These are phyloP conservation scores for Lipomyces kockii DNA, from an alignment of 805 yeast genomes.

Conservation along the genomic window DNA sequence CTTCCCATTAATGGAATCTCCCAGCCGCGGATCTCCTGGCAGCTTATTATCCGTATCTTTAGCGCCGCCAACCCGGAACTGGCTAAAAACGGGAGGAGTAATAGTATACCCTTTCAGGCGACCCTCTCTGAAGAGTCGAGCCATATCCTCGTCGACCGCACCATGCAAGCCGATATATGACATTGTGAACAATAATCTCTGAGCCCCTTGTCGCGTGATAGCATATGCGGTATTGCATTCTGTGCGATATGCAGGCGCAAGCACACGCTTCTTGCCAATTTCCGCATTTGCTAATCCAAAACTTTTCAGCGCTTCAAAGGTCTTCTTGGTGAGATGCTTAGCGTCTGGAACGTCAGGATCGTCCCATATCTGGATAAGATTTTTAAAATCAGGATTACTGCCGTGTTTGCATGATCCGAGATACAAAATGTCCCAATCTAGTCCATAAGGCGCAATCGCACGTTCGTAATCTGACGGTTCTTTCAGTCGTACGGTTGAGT, in stretches of 20 bases:
- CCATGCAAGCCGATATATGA: constrained; percentile 7
- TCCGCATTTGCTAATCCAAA: constrained; percentile 17
- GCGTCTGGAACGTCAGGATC: constrained; percentile 25
- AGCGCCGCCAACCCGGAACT: constrained; percentile 23
- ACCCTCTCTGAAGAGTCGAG: constrained; percentile 11
- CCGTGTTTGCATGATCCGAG: constrained; percentile 24
- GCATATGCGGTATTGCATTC: constrained; percentile 25
- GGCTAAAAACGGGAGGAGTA: constrained; percentile 19
- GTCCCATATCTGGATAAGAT: constrained; percentile 21
- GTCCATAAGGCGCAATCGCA: constrained; percentile 23
- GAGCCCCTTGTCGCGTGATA: constrained; percentile 13
- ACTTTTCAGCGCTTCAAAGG: constrained; percentile 1
- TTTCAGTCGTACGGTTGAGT: constrained; percentile 19
- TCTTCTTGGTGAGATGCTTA: constrained; percentile 4
- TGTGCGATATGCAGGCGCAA: constrained; percentile 21
- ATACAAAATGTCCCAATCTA: constrained; percentile 27
- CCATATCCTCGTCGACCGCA: constrained; percentile 11
- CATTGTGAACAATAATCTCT: constrained; percentile 6
- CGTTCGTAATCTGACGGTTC: constrained; percentile 19
- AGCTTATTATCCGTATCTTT: constrained; percentile 22
- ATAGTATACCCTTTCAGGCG: constrained; percentile 20
- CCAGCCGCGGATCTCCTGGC: background rate
- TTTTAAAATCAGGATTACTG: constrained; percentile 14
- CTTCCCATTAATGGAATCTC: background rate
- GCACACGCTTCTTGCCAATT: constrained; percentile 18